phyloP scores from a whole-genome alignment of 441 rosid genomes.

The Aleurites moluccanus region DNA sequence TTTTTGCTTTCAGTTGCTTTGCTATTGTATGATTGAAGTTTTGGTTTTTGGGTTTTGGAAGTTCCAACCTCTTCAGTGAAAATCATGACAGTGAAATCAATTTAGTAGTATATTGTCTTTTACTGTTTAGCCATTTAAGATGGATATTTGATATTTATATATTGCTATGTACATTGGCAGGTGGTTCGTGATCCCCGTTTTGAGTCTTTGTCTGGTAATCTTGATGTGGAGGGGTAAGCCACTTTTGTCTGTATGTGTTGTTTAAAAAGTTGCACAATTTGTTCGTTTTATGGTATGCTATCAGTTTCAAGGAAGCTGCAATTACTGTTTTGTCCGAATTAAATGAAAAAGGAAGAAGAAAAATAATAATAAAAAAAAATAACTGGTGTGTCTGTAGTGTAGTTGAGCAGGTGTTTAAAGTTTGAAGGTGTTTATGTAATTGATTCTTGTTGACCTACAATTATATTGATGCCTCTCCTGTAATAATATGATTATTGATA shows the following conservation, averaged over 20 bases:
- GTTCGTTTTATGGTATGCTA: background rate
- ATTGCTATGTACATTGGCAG: conserved; percentile 33
- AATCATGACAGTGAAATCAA: background rate
- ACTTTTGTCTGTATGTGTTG: background rate
- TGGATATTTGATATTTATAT: background rate
- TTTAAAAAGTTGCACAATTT: background rate
- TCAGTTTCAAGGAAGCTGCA: background rate
- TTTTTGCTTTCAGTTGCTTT: background rate
- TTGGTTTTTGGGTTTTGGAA: background rate
- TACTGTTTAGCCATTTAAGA: background rate
- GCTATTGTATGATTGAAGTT: background rate
- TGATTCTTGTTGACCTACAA: background rate
- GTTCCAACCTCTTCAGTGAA: background rate
- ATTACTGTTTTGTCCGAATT: background rate
- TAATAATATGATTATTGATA: background rate
- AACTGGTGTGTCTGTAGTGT: background rate
- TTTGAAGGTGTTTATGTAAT: background rate
- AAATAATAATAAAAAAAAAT: background rate
- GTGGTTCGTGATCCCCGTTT: conserved; percentile 80
- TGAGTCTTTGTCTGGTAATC: conserved; percentile 59
- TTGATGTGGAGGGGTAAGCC: conserved; percentile 64
- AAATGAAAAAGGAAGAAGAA: background rate
- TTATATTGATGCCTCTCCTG: background rate
- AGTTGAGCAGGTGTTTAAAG: background rate
- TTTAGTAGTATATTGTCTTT: background rate